phyloP scores from a whole-genome alignment of 2,329 filamentous ascomycete species.

The Colletotrichum magnum region DNA sequence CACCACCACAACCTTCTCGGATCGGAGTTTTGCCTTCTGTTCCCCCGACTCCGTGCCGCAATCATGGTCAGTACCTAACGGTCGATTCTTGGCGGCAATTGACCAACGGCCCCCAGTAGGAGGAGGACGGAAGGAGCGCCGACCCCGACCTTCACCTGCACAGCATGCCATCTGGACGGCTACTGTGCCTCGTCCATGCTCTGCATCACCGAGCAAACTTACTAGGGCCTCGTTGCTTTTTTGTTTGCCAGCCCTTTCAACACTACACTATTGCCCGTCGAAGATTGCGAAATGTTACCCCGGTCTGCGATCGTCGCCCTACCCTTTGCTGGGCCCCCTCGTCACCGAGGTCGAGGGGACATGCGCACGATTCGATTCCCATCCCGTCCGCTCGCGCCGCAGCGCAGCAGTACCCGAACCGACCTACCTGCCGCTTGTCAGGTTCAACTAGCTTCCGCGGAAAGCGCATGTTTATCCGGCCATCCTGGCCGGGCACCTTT shows the following conservation, averaged over 20 bases:
- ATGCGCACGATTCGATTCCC: constrained; percentile 32
- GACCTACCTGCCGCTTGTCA: constrained; percentile 15
- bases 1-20: background rate
- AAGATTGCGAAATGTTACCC: constrained; percentile 3
- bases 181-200: constrained; percentile 13
- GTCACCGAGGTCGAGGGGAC: constrained; percentile 11
- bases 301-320: constrained; percentile 26
- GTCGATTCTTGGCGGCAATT: constrained; percentile 12
- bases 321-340: constrained; percentile 7
- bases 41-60: constrained; percentile 18
- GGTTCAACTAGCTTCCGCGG: constrained; percentile 17
- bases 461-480: constrained; percentile 28
- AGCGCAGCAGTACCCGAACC: constrained; percentile 2
- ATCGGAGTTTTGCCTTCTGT: constrained; percentile 15
- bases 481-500: background rate
- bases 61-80: constrained; percentile 43
- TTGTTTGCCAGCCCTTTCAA: constrained; percentile 5
- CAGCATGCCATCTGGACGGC: constrained; percentile 6
- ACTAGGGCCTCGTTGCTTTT: constrained; percentile 26
- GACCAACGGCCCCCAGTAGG: constrained; percentile 18
- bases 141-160: constrained; percentile 13
- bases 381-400: constrained; percentile 37
- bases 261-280: constrained; percentile 17
- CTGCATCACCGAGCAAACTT: constrained; percentile 5
- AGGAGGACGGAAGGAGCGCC: background rate